Base-by-base conservation (phyloP, 176 grass and related monocot genomes). In the Areca catechu region DNA sequence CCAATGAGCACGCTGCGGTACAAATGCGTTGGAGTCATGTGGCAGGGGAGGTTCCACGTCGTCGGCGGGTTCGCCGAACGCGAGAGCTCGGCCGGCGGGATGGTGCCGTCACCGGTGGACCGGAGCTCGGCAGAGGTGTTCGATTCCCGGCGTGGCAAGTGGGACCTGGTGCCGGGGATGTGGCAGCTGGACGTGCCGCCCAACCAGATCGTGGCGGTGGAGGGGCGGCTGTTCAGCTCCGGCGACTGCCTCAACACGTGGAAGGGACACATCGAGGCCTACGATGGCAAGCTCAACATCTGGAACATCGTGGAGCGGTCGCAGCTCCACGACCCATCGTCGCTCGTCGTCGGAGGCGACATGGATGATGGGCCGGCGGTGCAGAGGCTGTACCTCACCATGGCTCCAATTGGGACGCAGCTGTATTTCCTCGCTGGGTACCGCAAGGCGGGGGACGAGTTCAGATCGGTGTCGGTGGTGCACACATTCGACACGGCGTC, bases 121-220 rank as follows among this genome's bases (percentile, higher is more conserved):
- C 80, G 85, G 69, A 89, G 85, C 73, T 89, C 85, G 3, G 85
- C 85, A 14, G 85, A 89, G 73, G 80, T 77, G 50, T 89, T 80
- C 73, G 66, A 84, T 69, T 64, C 69, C 21, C 30, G 15, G 3
- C 62, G 56, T 16, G 51, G 73, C 3, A 19, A 21, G 22, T 89
- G 85, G 85, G 68, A 89, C 57, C 82, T 83, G 51, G 34, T 83
- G n/a, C 76, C 85, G 14, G 76, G 85, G 55, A 89, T 89, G 85
- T 89, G 85, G 85, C 85, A 84, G 80, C 77, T 89, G 5, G 85
- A 89, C 73, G 85, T 84, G 65, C 80, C 85, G 5, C 80, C 85
- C 2, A 84, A 89, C 73, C 85, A 89, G 73, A 89, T 89, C 54
- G 77, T 80, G 28, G 73, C 61, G 28, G 80, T 80, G 48, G 65